These are phyloP conservation scores for Helicostylum pulchrum DNA, from an alignment of 192 early-diverging fungal genomes.

Conservation along the genomic window DNA sequence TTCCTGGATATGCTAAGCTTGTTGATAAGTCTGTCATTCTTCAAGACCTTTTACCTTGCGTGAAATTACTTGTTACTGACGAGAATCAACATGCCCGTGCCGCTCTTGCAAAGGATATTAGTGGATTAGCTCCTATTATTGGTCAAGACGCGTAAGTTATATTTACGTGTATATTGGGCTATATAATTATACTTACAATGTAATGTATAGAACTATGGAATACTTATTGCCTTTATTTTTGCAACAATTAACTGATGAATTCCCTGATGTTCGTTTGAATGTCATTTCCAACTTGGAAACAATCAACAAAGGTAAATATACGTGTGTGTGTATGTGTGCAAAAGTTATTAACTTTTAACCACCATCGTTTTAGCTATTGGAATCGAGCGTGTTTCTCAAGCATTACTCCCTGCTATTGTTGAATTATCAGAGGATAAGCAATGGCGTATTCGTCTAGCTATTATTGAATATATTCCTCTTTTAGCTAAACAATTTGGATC, in stretches of 20 bases:
- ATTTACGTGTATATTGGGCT: background rate
- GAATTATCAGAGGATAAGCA: constrained; percentile 99
- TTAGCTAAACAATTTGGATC: constrained; percentile 95
- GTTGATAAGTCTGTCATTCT: constrained; percentile 79
- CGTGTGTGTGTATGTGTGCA: too few species aligned
- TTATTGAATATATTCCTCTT: constrained; percentile 98
- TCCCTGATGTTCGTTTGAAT: constrained; percentile 95
- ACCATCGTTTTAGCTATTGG: constrained; percentile 68
- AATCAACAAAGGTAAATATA: constrained; percentile 76
- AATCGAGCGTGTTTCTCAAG: constrained; percentile 95
- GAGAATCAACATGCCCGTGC: constrained; percentile 95
- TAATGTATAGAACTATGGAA: constrained; percentile 74
- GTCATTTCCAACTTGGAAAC: constrained; percentile 97
- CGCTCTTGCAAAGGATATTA: constrained; percentile 94
- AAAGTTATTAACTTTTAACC: background rate
- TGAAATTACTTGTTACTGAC: constrained; percentile 94
- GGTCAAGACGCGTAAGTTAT: constrained; percentile 80
- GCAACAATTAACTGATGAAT: constrained; percentile 95
- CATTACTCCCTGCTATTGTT: constrained; percentile 94
- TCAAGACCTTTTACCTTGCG: constrained; percentile 80
- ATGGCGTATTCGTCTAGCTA: constrained; percentile 98
- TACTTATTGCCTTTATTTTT: constrained; percentile 93
- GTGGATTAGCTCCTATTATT: constrained; percentile 90
- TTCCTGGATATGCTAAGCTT: constrained; percentile 71
- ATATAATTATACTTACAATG: background rate